Evolutionary conservation across 345 rosid genomes (phyloP).

Genomic region (Boechera retrofracta): DNA sequence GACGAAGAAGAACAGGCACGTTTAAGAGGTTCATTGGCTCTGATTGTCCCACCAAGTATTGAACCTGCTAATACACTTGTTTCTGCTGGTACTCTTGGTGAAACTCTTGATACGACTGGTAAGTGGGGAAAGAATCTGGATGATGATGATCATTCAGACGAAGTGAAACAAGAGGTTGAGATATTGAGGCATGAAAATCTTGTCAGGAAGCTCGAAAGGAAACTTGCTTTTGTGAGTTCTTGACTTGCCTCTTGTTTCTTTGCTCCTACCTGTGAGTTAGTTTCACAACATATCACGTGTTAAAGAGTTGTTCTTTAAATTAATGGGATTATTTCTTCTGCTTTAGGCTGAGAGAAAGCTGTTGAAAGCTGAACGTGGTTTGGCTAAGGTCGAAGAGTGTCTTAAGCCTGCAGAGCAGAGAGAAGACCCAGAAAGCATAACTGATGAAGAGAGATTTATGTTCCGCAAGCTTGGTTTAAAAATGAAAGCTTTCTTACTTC

Average conservation of each 20-base stretch:
- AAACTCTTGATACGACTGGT: slow-evolving; percentile 81
- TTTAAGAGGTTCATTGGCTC: slow-evolving; percentile 71
- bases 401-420: slow-evolving; percentile 68
- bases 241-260: slow-evolving; percentile 17
- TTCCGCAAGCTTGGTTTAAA: slow-evolving; percentile 92
- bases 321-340: slow-evolving; percentile 1
- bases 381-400: slow-evolving; percentile 77
- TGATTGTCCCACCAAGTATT: slow-evolving; percentile 53
- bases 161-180: slow-evolving; percentile 74
- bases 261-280: neutral
- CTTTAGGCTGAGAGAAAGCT: slow-evolving; percentile 75
- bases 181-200: slow-evolving; percentile 67
- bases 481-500: slow-evolving; percentile 94
- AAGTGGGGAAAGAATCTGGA: slow-evolving; percentile 83
- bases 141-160: slow-evolving; percentile 58
- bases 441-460: slow-evolving; percentile 97
- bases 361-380: slow-evolving; percentile 69
- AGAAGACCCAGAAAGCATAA: slow-evolving; percentile 76
- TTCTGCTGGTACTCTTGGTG: slow-evolving; percentile 84
- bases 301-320: neutral
- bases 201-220: slow-evolving; percentile 74
- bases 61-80: slow-evolving; percentile 50
- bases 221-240: slow-evolving; percentile 74
- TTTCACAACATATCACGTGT: slow-evolving; percentile 1
- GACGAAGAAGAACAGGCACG: slow-evolving; percentile 95